phyloP scores from a whole-genome alignment of 192 early-diverging fungal genomes.

The Umbelopsis ramanniana region DNA sequence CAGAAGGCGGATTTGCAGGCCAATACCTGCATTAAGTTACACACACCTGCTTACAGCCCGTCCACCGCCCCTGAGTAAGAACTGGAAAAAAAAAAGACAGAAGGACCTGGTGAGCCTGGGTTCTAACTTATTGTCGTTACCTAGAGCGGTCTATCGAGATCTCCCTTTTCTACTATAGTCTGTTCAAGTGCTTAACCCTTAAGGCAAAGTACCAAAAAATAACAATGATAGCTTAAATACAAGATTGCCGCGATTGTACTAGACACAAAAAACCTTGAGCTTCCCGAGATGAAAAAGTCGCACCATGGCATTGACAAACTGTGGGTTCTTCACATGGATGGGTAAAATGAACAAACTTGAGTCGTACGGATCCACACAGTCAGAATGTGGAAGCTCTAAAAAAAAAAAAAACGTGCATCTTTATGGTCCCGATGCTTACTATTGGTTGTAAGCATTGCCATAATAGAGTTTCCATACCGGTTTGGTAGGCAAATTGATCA shows the following conservation, averaged over 20 bases:
- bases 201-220: no score
- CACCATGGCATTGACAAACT: not conserved
- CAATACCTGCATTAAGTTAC: not conserved
- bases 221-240: no score
- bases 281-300: no score
- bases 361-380: conserved; percentile 7
- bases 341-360: not conserved
- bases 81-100: no score
- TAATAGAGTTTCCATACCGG: not conserved
- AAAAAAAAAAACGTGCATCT: not conserved
- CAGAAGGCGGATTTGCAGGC: not conserved
- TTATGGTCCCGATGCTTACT: not conserved
- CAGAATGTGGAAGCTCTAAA: not conserved
- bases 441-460: not conserved
- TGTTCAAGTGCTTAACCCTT: no score
- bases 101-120: no score
- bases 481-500: not conserved
- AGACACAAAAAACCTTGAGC: not conserved
- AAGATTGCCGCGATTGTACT: no score
- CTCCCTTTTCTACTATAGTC: no score
- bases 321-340: conserved; percentile 22
- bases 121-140: no score
- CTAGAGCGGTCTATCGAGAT: no score
- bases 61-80: no score
- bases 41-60: not conserved